phyloP scores from a whole-genome alignment of 805 yeast genomes.

The Hanseniaspora meyeri region DNA sequence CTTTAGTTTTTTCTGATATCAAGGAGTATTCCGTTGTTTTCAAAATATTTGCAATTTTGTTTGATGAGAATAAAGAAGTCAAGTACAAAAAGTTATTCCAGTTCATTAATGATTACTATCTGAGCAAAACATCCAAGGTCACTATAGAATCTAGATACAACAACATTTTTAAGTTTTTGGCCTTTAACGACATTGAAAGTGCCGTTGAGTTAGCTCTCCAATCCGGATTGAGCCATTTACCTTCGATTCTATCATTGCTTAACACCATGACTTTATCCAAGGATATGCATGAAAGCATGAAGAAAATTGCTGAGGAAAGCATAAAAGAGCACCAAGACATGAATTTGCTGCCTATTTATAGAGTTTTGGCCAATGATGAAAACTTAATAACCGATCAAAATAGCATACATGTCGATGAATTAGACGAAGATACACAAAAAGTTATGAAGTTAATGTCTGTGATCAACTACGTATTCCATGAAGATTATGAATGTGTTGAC shows the following conservation, averaged over 20 bases:
- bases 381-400: background rate
- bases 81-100: background rate
- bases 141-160: background rate
- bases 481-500: background rate
- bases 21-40: background rate
- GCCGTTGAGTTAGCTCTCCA: background rate
- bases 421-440: background rate
- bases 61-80: background rate
- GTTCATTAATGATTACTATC: background rate
- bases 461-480: background rate
- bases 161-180: background rate
- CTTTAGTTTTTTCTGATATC: background rate
- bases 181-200: background rate
- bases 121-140: background rate
- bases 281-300: background rate
- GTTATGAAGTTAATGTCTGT: background rate
- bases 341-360: background rate
- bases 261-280: background rate
- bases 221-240: background rate
- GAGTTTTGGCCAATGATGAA: slow-evolving; percentile 1
- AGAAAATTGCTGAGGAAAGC: background rate
- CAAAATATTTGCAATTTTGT: background rate
- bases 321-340: background rate
- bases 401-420: background rate
- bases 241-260: background rate